Evolutionary conservation across 2,329 filamentous ascomycete genomes (phyloP), one percentile per base, ranked within the genome.

Genomic region (Curvularia eragrostidis): DNA sequence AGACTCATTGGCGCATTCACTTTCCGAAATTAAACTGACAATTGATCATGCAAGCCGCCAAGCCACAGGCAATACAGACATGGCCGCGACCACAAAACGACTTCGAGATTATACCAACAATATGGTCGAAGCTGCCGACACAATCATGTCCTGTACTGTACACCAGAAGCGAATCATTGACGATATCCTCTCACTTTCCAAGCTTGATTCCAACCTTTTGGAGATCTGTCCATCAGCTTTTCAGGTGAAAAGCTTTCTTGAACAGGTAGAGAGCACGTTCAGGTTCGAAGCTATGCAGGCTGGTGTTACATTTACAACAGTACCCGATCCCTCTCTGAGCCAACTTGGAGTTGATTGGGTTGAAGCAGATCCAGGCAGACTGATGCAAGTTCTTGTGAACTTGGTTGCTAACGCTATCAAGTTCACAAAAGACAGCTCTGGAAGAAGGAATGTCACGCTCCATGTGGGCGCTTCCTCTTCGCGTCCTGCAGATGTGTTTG

Each of bases 351-450:
- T 68, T 21, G 52, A 62, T 10, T 51, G 23, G 21, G 53, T 65
- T 1, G 39, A 59, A 10, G 57, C 66, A 2, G 59, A 58, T 44
- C 61, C 59, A 1, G 47, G 48, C 2, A 46, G 63, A 26, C 48
- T 66, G 8, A 54, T 61, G 32, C 57, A 69, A 46, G 58, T 73
- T 3, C 55, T 72, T 2, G 67, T 73, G 38, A 73, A 73, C 42
- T 59, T 73, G 21, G 46, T 73, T n/a, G 68, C 66, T 4, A 73
- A 73, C 42, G 69, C 71, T 2, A 68, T 73, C 38, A 73, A 73
- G 21, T 72, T 73, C 23, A 72, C 71, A 3, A 15, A 62, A 57
- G 34, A 65, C 60, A 43, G 52, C 52, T 0, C 52, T 19, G 51
- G 55, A 19, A 56, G 44, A 6, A 63, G 55, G 26, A 30, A 38